phyloP scores from a whole-genome alignment of 2,329 filamentous ascomycete species.

The Nectriaceae sp. region DNA sequence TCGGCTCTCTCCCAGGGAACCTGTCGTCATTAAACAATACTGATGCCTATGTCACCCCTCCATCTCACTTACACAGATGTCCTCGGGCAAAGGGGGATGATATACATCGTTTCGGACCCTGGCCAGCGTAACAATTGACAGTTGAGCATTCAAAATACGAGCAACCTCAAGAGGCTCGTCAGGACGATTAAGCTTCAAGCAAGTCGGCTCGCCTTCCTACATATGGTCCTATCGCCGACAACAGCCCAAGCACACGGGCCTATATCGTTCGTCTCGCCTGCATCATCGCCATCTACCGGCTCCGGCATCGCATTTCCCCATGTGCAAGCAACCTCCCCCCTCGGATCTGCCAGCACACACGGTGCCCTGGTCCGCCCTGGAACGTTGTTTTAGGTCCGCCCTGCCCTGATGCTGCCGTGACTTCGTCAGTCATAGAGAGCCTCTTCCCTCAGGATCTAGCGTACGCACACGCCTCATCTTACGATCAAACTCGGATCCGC shows the following conservation, averaged over 20 bases:
- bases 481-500: conserved; percentile 17
- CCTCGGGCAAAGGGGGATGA: neutral
- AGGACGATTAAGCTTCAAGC: conserved; percentile 3
- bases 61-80: neutral
- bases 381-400: neutral
- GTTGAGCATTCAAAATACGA: neutral
- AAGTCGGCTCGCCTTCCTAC: neutral
- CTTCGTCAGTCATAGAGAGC: conserved; percentile 7
- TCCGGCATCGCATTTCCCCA: conserved; percentile 26
- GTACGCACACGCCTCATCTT: conserved; percentile 14
- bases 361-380: conserved; percentile 1
- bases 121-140: neutral
- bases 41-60: conserved; percentile 8
- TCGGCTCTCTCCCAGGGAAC: conserved; percentile 9
- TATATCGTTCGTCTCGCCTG: conserved; percentile 24
- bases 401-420: neutral
- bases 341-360: conserved; percentile 21
- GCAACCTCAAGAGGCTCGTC: neutral
- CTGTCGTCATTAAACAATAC: conserved; percentile 8
- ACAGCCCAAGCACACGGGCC: conserved; percentile 5
- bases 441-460: conserved; percentile 4
- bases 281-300: conserved; percentile 23
- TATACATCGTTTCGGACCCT: neutral
- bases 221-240: conserved; percentile 2
- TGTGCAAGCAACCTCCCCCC: conserved; percentile 22